Evolutionary conservation across 1,284 basidiomycete species (phyloP), one percentile per base, ranked within the genome.

Genomic region (Malassezia yamatoensis): DNA sequence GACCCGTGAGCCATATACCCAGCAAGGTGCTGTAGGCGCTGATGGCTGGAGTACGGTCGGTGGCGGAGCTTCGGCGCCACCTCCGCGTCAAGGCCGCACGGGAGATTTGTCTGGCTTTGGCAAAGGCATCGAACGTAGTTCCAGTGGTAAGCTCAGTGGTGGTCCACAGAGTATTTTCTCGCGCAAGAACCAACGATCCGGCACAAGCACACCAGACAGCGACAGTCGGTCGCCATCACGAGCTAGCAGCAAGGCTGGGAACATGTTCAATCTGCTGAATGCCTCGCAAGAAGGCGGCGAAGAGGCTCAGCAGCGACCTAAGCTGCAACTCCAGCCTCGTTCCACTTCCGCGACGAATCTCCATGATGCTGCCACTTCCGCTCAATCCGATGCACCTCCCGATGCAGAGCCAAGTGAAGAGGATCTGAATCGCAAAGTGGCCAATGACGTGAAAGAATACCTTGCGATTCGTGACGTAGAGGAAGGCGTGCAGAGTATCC

Each of bases 41-140:
- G 89, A 94, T 63, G 90, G 91, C 37, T 96, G 90, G 90, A 79
- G 78, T 63, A 82, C 86, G 32, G 84, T 86, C n/a, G 83, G 84
- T 59, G 81, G 83, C 53, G 21, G 29, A 5, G 51, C 52, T 21
- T 29, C 24, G 24, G 63, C 61, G 74, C 79, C 60, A 33, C 75
- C 77, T 33, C 77, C 77, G 58, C 82, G 83, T 49, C 82, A 82
- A 49, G 78, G 84, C 60, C 88, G 89, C 74, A 88, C 84, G 58
- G 87, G 88, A 29, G 88, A 91, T 74, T 80, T 93, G 50, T 85
- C 86, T 34, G 82, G 85, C 69, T 87, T 96, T 75, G 86, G 90
- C 67, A 86, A 90, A 78, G 66, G 62, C 33, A 33, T 48, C 15
- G 55, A 58, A n/a, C 55, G 55, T 37, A 24, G 37, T 20, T 16